Base-by-base conservation (phyloP, 1,284 basidiomycete species). In the Papiliotrema terrestris region DNA sequence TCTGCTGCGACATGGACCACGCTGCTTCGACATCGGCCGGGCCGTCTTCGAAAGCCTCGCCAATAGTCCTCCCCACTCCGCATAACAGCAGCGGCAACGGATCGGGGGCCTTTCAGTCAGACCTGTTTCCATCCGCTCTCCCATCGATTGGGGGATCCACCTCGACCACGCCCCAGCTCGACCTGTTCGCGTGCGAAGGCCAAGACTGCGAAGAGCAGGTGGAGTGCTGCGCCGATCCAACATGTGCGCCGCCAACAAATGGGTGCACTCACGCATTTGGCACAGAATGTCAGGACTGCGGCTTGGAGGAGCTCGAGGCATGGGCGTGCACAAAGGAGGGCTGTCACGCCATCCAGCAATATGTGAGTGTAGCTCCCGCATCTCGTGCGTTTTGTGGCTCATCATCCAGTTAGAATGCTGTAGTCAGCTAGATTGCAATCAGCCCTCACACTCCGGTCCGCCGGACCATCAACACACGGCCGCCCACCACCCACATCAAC, bases 1-100 rank as follows among this genome's bases (percentile, higher is more conserved):
- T 73, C 22, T 74, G 72, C 59, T 74, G 72, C 50, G 72, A 74
- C 52, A 49, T 57, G 14, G 61, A 70, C 37, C 72, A 73, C 55
- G 63, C 61, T 6, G 67, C 59, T 22, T 69, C 67, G 17, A 55
- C 66, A 1, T 69, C 68, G 13, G 46, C 39, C 17, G 41, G 52
- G 22, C 39, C 45, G 29, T 38, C 51, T 14, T 9, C 22, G 5
- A 25, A 45, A 17, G 36, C 50, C 8, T 49, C 56, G 20, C 36
- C 32, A 19, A 22, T 25, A n/a, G 37, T 22, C 29, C n/a, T 32
- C 4, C 25, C 32, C 19, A 29, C 29, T 36, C 20, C 25, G 41
- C 20, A 20, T 38, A 17, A 32, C 26, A 9, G 37, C 39, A 23
- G 22, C 22, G 23, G 17, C 3, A 20, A 41, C 38, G 11, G 29